These are phyloP conservation scores for Cytospora leucostoma DNA, from an alignment of 2,329 filamentous ascomycete species.

Conservation along the genomic window DNA sequence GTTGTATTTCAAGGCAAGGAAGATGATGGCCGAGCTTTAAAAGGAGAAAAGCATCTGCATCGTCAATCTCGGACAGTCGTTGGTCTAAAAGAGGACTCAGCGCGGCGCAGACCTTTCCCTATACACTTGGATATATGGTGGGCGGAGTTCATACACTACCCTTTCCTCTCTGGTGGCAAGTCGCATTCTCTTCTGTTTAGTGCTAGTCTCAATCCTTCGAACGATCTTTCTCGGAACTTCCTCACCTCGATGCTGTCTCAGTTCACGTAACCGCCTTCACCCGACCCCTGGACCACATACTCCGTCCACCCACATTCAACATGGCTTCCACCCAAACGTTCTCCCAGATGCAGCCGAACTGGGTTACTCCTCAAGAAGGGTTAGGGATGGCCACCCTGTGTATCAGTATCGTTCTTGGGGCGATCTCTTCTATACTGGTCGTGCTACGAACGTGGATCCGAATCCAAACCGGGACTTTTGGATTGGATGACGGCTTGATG, in stretches of 20 bases:
- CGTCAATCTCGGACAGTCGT: no score
- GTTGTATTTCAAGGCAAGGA: not conserved
- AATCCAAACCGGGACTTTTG: not conserved
- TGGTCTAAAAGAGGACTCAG: not conserved
- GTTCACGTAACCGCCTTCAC: not conserved
- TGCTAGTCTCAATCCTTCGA: not conserved
- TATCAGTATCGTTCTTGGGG: not conserved
- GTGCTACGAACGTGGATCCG: constrained; percentile 6
- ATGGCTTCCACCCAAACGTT: not conserved
- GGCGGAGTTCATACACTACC: not conserved
- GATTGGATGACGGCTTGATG: constrained; percentile 13
- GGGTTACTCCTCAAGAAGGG: not conserved
- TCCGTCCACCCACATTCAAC: not conserved
- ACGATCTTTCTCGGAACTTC: not conserved
- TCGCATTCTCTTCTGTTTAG: not conserved
- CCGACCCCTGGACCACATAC: not conserved
- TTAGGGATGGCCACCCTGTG: constrained; percentile 7
- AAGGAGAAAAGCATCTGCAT: not conserved
- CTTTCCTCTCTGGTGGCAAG: not conserved
- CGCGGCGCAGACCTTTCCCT: not conserved
- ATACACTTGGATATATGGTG: not conserved
- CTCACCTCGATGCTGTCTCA: not conserved
- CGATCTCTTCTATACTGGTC: constrained; percentile 1
- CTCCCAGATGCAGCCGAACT: constrained; percentile 1
- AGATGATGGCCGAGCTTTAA: not conserved